These are phyloP conservation scores for Vitis labrusca DNA, from an alignment of 164 flowering plant species.

Conservation along the genomic window DNA sequence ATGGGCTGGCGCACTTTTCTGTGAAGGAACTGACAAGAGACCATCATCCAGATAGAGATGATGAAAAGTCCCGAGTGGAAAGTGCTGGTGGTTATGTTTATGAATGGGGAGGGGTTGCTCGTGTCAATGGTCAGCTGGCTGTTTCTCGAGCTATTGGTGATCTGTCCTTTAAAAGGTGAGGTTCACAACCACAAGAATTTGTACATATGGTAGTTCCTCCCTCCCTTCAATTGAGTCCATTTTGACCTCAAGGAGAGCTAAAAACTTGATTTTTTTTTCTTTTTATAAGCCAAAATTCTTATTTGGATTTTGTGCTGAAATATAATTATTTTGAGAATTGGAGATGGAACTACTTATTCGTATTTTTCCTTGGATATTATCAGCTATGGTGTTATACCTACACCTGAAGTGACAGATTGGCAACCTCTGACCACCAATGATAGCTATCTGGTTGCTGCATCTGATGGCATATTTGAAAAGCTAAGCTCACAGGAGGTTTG, in stretches of 20 bases:
- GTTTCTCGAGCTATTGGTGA: conserved; percentile 93
- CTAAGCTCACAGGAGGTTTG: conserved; percentile 80
- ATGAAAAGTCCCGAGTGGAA: conserved; percentile 86
- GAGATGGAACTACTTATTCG: conserved; percentile 12
- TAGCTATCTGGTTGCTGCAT: conserved; percentile 81
- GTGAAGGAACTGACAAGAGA: conserved; percentile 89
- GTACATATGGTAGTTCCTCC: not conserved
- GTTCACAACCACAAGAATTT: not conserved
- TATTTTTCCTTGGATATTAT: conserved; percentile 11
- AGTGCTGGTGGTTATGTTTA: conserved; percentile 86
- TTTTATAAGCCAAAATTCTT: not conserved
- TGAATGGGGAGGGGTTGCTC: conserved; percentile 75
- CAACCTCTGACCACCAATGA: conserved; percentile 67
- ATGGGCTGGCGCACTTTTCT: conserved; percentile 41
- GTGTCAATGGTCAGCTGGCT: conserved; percentile 93
- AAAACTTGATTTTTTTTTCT: not conserved
- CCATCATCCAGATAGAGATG: conserved; percentile 93
- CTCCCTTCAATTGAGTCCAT: not conserved
- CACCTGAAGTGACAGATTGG: conserved; percentile 96
- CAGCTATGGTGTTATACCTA: conserved; percentile 91
- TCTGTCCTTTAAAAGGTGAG: conserved; percentile 71
- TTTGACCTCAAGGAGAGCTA: conserved; percentile 1
- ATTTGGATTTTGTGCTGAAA: not conserved
- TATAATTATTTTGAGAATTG: not conserved
- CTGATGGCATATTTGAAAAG: conserved; percentile 94